Base-by-base conservation (phyloP, 2,329 filamentous ascomycete genomes). In the Trichoderma hamatum region DNA sequence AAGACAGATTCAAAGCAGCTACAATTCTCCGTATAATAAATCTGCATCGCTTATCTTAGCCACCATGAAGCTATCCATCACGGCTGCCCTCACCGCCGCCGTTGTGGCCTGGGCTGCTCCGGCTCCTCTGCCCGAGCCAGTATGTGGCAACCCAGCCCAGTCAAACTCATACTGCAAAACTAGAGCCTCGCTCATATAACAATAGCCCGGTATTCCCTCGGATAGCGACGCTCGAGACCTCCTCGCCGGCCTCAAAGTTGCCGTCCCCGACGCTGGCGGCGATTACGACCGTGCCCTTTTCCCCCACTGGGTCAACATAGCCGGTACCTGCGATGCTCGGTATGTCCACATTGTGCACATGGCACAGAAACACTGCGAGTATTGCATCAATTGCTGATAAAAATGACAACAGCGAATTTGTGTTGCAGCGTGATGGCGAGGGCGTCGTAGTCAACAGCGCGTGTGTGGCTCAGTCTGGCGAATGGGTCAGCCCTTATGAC, bases 401-500 rank as follows among this genome's bases (percentile, higher is more conserved):
- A 16, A 24, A 46, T n/a, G 9, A 11, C 6, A 10, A 55, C 60
- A 84, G 81, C 65, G 92, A 94, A 76, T 86, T 83, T 2, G 91
- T 95, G 43, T 84, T 95, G 30, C 85, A 89, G 79, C 90, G 92
- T 49, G 92, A 96, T 76, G 92, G 92, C 59, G 86, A 82, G 14
- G 81, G 83, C 72, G 89, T 95, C 13, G 80, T 84, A 5, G 83
- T 85, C 43, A 83, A 85, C 77, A 82, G 79, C 14, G 82, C 85
- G 39, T 96, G 92, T 78, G 80, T 84, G 1, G 79, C 90, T 0
- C 89, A 84, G 0, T 88, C 86, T 3, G 92, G 93, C 5, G 83
- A 82, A 0, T 96, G 93, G 92, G 79, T 78, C 51, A 90, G 87
- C 43, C 90, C 91, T 0, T 96, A 92, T 76, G 92, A 95, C 75